Evolutionary conservation across 805 yeast genomes (phyloP).

Genomic region (Candida peoriensis): DNA sequence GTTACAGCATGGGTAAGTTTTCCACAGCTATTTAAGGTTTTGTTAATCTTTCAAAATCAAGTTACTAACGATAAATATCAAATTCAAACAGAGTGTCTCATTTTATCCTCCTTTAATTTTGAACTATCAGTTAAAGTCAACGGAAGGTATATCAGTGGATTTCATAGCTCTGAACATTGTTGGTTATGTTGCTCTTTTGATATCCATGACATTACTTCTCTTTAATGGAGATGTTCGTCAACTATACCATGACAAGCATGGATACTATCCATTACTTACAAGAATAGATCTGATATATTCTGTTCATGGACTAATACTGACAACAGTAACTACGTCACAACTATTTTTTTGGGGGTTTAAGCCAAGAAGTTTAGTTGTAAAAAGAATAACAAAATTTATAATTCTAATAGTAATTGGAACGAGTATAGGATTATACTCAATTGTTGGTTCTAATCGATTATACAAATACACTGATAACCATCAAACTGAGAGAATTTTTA

Average conservation of each 20-base stretch:
- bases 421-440: conserved; percentile 6
- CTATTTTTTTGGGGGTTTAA: conserved; percentile 26
- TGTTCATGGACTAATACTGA: conserved; percentile 40
- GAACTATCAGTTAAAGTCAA: conserved; percentile 33
- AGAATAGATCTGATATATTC: conserved; percentile 42
- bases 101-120: conserved; percentile 44
- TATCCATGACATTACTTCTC: conserved; percentile 39
- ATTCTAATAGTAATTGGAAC: conserved; percentile 7
- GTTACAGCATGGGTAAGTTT: conserved; percentile 34
- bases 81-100: conserved; percentile 34
- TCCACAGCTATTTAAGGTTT: no score
- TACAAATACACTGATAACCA: conserved; percentile 4
- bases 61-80: conserved; percentile 2
- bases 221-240: conserved; percentile 29
- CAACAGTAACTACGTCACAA: conserved; percentile 37
- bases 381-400: conserved; percentile 17
- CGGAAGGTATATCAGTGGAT: conserved; percentile 48
- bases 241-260: conserved; percentile 25
- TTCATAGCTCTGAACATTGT: conserved; percentile 39
- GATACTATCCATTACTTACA: conserved; percentile 38
- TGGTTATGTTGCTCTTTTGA: conserved; percentile 41
- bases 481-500: conserved; percentile 6
- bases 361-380: conserved; percentile 13
- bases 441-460: conserved; percentile 9
- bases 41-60: background rate